phyloP scores from a whole-genome alignment of 1,284 basidiomycete genomes.

The Cryptococcus sp. region DNA sequence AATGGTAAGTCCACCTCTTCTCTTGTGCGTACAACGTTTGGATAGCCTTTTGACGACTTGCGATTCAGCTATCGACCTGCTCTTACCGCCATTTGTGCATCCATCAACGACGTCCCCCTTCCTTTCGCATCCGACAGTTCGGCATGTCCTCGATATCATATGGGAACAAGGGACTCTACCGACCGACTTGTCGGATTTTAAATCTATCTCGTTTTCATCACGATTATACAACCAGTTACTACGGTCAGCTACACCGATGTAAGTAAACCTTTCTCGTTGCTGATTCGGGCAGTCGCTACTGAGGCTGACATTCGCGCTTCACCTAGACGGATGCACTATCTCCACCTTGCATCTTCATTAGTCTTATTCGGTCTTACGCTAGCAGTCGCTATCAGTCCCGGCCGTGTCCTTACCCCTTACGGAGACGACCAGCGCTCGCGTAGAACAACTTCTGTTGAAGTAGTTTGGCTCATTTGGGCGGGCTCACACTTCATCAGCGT shows the following conservation, averaged over 20 bases:
- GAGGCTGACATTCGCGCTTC: background rate
- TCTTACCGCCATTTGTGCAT: slow-evolving; percentile 14
- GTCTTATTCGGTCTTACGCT: slow-evolving; percentile 20
- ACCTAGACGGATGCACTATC: slow-evolving; percentile 19
- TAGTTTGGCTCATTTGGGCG: slow-evolving; percentile 19
- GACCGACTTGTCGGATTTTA: background rate
- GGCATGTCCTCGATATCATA: slow-evolving; percentile 17
- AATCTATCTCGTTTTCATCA: background rate
- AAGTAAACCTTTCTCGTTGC: background rate
- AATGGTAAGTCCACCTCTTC: slow-evolving; percentile 4
- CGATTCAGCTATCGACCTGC: slow-evolving; percentile 12
- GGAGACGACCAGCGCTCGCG: background rate
- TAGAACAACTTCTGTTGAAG: slow-evolving; percentile 7
- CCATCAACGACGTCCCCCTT: slow-evolving; percentile 19
- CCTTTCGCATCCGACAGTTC: slow-evolving; percentile 26
- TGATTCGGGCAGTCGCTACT: background rate
- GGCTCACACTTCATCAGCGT: slow-evolving; percentile 9
- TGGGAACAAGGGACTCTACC: slow-evolving; percentile 14
- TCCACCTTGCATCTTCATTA: slow-evolving; percentile 17
- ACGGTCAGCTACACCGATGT: slow-evolving; percentile 7
- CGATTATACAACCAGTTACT: background rate
- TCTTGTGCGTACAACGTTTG: background rate
- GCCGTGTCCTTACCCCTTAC: slow-evolving; percentile 18
- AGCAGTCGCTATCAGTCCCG: slow-evolving; percentile 16
- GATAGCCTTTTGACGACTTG: background rate